Conservation (phyloP, 2,329 filamentous ascomycete species). For the Colletotrichum sidae region DNA sequence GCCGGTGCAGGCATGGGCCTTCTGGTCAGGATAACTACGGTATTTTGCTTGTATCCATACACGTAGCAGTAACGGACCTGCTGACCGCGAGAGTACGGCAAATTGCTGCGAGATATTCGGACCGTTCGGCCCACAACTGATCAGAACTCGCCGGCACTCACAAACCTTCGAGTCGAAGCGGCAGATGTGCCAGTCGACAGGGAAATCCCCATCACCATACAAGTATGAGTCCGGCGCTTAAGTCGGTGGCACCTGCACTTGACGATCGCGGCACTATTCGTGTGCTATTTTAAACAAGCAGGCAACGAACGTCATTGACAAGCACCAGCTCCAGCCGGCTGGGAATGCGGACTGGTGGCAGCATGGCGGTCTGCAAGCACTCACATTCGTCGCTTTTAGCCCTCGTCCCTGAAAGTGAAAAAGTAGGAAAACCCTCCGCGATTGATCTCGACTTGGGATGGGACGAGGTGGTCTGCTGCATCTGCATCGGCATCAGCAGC, state of each 20-base stretch:
- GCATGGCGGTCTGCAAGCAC: constrained; percentile 35
- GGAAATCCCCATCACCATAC: constrained; percentile 13
- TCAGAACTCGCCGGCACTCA: too few species aligned
- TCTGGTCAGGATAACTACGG: too few species aligned
- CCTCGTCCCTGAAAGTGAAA: constrained; percentile 12
- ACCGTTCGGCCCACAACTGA: too few species aligned
- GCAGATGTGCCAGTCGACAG: constrained; percentile 14
- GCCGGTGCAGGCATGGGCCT: not conserved
- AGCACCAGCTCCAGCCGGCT: constrained; percentile 10
- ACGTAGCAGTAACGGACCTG: too few species aligned
- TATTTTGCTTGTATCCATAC: too few species aligned
- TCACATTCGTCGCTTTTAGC: constrained; percentile 18
- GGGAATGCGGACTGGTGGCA: constrained; percentile 19
- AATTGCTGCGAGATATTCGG: too few species aligned
- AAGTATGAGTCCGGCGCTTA: constrained; percentile 19
- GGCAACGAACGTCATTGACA: constrained; percentile 12
- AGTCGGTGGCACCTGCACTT: constrained; percentile 12
- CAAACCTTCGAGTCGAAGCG: not conserved
- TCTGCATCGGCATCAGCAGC: constrained; percentile 9
- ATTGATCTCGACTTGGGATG: too few species aligned
- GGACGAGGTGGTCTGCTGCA: not conserved
- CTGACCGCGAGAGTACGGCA: too few species aligned
- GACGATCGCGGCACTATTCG: constrained; percentile 14
- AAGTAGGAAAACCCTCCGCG: constrained; percentile 8
- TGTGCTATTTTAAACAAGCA: constrained; percentile 25